These are phyloP conservation scores for Gossypium davidsonii DNA, from an alignment of 441 rosid genomes.

Conservation along the genomic window DNA sequence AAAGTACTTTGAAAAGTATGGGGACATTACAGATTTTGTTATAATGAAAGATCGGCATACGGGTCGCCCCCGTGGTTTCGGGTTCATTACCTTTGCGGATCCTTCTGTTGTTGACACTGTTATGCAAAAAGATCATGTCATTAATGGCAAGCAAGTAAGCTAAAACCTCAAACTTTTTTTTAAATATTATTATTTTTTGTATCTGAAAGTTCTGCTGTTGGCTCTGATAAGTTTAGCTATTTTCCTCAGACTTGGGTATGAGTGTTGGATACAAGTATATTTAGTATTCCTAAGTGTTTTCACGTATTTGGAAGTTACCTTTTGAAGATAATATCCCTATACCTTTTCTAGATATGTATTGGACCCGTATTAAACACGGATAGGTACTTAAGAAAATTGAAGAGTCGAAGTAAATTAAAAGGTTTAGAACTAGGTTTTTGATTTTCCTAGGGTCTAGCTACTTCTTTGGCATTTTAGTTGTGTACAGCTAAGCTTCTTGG, in stretches of 20 bases:
- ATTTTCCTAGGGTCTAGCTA: not conserved
- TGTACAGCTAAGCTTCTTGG: not conserved
- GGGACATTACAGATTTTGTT: slow-evolving; percentile 79
- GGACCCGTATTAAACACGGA: too few species aligned
- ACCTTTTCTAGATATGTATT: too few species aligned
- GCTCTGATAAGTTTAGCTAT: not conserved
- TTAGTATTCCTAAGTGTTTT: too few species aligned
- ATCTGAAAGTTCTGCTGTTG: not conserved
- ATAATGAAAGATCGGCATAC: slow-evolving; percentile 84
- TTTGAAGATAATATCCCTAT: too few species aligned
- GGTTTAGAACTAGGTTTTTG: not conserved
- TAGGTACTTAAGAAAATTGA: too few species aligned
- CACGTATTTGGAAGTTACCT: too few species aligned
- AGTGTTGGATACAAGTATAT: not conserved
- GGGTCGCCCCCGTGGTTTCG: slow-evolving; percentile 77
- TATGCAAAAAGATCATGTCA: slow-evolving; percentile 60
- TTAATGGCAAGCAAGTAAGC: slow-evolving; percentile 73
- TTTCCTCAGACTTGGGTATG: not conserved
- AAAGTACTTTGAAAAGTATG: slow-evolving; percentile 72
- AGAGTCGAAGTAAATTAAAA: too few species aligned
- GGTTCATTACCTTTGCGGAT: slow-evolving; percentile 38
- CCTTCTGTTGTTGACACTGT: slow-evolving; percentile 78
- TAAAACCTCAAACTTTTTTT: not conserved
- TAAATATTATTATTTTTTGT: not conserved
- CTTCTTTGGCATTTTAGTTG: not conserved